Base-by-base conservation (phyloP, 2,329 filamentous ascomycete genomes). In the Zasmidium cellare region DNA sequence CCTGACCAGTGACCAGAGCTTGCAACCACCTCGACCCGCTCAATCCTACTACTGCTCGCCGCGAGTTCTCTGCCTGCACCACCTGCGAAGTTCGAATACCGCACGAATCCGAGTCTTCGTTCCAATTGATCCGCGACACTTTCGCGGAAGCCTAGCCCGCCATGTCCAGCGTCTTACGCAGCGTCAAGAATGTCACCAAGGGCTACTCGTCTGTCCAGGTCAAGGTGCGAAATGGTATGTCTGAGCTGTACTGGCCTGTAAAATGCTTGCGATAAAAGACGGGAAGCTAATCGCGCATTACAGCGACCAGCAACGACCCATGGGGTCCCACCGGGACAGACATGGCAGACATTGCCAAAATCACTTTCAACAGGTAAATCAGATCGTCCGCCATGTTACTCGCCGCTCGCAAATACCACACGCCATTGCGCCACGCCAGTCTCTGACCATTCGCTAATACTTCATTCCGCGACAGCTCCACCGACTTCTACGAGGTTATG, bases 401-500 rank as follows among this genome's bases (percentile, higher is more conserved):
- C 28, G 7, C 14, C 28, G 14, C 7, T 14, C n/a, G n/a, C n/a
- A n/a, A n/a, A n/a, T n/a, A n/a, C n/a, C n/a, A n/a, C n/a, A n/a
- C n/a, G n/a, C n/a, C n/a, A n/a, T n/a, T n/a, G n/a, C n/a, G n/a
- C n/a, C n/a, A n/a, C n/a, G n/a, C n/a, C n/a, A n/a, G n/a, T n/a
- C n/a, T n/a, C n/a, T n/a, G n/a, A n/a, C n/a, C n/a, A n/a, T n/a
- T n/a, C 25, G 51, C 28, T 51, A 45, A 59, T 38, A 46, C 38
- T 18, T 18, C 46, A 57, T 20, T 16, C 19, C 46, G 25, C 20
- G 50, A 58, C 68, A 96, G 93, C 72, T 92, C 92, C 35, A 93
- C 89, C 76, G 94, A 97, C 75, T 99, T 99, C 79, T 96, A 96
- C 80, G 93, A 99, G 75, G 97, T 99, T 70, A 96, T 99, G 88